phyloP scores from a whole-genome alignment of 306 rosid genomes.

The Luffa aegyptiaca region DNA sequence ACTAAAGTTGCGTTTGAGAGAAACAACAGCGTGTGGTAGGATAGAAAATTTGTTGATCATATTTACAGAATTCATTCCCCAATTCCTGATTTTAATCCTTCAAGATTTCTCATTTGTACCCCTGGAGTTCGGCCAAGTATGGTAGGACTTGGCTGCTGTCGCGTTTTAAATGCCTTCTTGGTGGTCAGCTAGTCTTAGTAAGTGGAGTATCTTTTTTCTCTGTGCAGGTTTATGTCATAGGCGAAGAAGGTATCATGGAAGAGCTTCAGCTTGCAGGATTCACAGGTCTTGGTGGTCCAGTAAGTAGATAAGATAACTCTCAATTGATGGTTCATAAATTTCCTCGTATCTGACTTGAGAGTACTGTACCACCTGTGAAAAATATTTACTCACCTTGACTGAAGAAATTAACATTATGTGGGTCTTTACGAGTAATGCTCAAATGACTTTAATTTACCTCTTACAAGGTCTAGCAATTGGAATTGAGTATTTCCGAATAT shows the following conservation, averaged over 20 bases:
- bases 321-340: background rate
- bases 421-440: background rate
- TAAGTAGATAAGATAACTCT: slow-evolving; percentile 23
- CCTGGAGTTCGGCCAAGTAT: background rate
- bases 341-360: background rate
- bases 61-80: background rate
- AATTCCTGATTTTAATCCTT: background rate
- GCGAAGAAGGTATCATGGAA: slow-evolving; percentile 79
- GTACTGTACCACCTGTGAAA: background rate
- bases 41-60: background rate
- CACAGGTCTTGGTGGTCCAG: slow-evolving; percentile 92
- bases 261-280: slow-evolving; percentile 79
- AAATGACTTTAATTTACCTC: background rate
- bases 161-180: background rate
- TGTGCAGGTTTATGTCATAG: slow-evolving; percentile 77
- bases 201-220: slow-evolving; percentile 5
- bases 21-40: background rate
- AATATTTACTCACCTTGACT: background rate
- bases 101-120: background rate
- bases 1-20: background rate
- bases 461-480: background rate
- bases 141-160: background rate
- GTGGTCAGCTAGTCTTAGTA: background rate
- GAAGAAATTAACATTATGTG: background rate
- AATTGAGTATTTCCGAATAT: background rate